These are phyloP conservation scores for Ochetophila trinervis DNA, from an alignment of 306 rosid genomes.

Conservation along the genomic window DNA sequence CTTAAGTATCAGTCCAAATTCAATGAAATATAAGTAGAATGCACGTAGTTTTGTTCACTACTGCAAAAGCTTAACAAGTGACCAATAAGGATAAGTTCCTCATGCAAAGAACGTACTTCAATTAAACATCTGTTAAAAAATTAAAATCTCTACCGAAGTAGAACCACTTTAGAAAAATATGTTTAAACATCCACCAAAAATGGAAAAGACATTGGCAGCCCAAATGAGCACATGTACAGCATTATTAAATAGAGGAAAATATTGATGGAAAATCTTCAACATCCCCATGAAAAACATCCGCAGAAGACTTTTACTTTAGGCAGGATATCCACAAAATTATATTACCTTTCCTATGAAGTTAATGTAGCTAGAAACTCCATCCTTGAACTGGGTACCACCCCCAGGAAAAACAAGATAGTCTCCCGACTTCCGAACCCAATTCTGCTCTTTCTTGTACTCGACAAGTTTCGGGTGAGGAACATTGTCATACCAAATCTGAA, in stretches of 20 bases:
- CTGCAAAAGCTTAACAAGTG: background rate
- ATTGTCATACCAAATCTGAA: slow-evolving; percentile 84
- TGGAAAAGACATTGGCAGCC: background rate
- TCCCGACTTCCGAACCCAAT: slow-evolving; percentile 78
- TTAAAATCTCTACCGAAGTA: background rate
- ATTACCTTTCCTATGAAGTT: slow-evolving; percentile 64
- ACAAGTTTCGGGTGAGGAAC: slow-evolving; percentile 92
- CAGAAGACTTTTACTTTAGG: background rate
- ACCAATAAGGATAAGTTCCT: background rate
- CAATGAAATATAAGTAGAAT: background rate
- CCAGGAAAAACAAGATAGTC: slow-evolving; percentile 83
- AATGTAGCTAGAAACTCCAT: slow-evolving; percentile 69
- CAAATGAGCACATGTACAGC: background rate
- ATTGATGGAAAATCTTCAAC: too few relatives aligned
- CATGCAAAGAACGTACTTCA: background rate
- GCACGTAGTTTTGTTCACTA: background rate
- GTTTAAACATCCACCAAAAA: background rate
- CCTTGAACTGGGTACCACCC: slow-evolving; percentile 97
- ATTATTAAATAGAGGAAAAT: background rate
- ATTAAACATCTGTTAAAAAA: too few relatives aligned
- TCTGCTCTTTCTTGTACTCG: slow-evolving; percentile 91
- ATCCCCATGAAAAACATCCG: background rate
- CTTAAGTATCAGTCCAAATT: background rate
- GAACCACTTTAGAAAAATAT: background rate
- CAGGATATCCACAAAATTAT: background rate